Conservation (phyloP, 2,329 filamentous ascomycete species). For the Elsinoe australis region DNA sequence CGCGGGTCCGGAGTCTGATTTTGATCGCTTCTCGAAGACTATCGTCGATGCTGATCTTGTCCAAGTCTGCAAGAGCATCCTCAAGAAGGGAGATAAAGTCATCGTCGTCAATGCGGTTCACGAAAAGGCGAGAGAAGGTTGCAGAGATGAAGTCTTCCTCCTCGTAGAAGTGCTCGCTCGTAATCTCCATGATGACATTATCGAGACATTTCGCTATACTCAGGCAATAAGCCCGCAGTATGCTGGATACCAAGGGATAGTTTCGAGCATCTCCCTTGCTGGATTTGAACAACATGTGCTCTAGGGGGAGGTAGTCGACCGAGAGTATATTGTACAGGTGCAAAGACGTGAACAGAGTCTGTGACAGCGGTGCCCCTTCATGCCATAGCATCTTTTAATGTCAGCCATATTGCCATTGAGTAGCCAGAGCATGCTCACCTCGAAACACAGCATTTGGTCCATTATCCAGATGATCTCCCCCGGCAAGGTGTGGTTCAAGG, state of each 20-base stretch:
- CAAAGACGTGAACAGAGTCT: conserved; percentile 86
- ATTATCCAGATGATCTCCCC: conserved; percentile 86
- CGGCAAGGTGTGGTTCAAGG: conserved; percentile 58
- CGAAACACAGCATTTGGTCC: conserved; percentile 82
- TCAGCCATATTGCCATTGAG: not conserved
- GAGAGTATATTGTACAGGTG: conserved; percentile 74
- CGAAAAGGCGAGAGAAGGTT: conserved; percentile 71
- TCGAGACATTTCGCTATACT: conserved; percentile 76
- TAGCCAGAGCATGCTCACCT: conserved; percentile 48
- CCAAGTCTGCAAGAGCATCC: conserved; percentile 48
- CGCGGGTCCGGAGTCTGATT: conserved; percentile 61
- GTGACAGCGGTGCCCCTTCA: conserved; percentile 86
- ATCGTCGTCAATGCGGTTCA: conserved; percentile 54
- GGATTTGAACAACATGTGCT: conserved; percentile 23
- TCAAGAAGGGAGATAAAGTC: conserved; percentile 51
- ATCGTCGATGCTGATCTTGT: conserved; percentile 24
- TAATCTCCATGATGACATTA: conserved; percentile 68
- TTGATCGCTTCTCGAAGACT: too few relatives aligned
- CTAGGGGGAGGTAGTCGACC: conserved; percentile 22
- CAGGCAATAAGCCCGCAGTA: conserved; percentile 79
- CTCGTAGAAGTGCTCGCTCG: conserved; percentile 85
- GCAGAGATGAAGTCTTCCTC: conserved; percentile 97
- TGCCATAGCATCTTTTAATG: conserved; percentile 82
- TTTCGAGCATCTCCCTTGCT: not conserved
- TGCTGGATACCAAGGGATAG: conserved; percentile 47